Base-by-base conservation (phyloP, 2,329 filamentous ascomycete genomes). In the Fusarium pininemorale region DNA sequence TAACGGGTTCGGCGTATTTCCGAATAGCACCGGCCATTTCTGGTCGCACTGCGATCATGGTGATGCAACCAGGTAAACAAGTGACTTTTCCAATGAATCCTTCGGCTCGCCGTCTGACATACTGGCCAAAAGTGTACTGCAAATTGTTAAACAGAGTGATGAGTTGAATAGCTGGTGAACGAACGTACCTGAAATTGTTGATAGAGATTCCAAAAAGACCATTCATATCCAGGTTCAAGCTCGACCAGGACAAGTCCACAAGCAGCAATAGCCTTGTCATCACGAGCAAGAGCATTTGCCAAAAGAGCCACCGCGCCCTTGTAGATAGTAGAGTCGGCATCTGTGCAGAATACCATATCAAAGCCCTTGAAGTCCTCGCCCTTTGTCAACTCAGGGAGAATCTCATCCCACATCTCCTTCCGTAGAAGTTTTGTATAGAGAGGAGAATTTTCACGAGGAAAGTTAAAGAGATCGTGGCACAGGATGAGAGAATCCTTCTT, bases 181-280 rank as follows among this genome's bases (percentile, higher is more conserved):
- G 24, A 20, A 61, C 63, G 9, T 32, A 76, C 74, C 60, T 76
- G 74, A 16, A 76, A 76, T 12, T 76, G 74, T 3, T 76, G 74
- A 45, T 76, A 77, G 1, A 76, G 37, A 26, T 76, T 76, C 74
- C 74, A 76, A 15, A 77, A 73, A 0, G 74, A 76, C 74, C 74
- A 76, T 15, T 77, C 74, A 14, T 50, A 75, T 5, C 74, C 74
- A 2, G 74, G 74, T 18, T 76, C 74, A 11, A 76, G 44, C 24
- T 76, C 74, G 11, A 76, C 74, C 2, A 76, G 53, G 0, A 76
- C 74, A 7, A 76, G 37, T 0, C 74, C 74, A 58, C 74, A 76
- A 6, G 74, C 74, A 13, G 74, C 74, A 13, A 76, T 75, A 1
- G 74, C 74, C 14, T 77, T 69, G 3, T 72, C 39, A 20, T 76